Conservation (phyloP, 2,329 filamentous ascomycete genomes). For the Scedosporium aurantiacum region DNA sequence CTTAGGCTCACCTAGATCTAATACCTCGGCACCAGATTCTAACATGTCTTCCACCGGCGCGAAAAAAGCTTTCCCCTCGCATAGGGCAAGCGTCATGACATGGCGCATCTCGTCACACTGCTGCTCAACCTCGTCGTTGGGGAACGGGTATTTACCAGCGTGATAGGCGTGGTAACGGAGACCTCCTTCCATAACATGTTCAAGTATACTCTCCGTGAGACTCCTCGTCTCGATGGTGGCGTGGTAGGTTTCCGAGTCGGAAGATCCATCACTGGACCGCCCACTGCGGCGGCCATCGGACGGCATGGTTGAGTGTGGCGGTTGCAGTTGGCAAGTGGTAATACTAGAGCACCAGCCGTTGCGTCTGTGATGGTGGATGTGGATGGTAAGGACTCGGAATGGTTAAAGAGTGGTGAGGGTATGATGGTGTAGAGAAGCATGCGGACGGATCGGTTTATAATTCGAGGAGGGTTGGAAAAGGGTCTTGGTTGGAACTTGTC, state of each 20-base stretch:
- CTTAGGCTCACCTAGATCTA: slow-evolving; percentile 30
- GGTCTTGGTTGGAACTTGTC: no score
- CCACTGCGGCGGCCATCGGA: background rate
- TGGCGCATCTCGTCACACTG: slow-evolving; percentile 30
- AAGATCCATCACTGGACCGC: background rate
- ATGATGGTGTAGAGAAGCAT: no score
- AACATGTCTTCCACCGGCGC: slow-evolving; percentile 30
- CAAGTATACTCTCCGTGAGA: slow-evolving; percentile 30
- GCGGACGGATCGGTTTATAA: no score
- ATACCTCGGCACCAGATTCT: slow-evolving; percentile 27
- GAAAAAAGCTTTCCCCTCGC: slow-evolving; percentile 29
- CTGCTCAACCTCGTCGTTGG: slow-evolving; percentile 32
- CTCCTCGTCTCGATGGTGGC: slow-evolving; percentile 23
- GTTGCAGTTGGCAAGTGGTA: background rate
- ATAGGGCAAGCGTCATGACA: slow-evolving; percentile 26
- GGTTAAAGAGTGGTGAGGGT: no score
- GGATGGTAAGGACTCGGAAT: background rate
- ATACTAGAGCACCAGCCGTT: no score
- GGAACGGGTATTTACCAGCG: slow-evolving; percentile 29
- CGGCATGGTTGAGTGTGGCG: background rate
- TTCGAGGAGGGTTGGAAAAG: no score
- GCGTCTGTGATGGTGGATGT: background rate
- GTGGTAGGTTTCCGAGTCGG: slow-evolving; percentile 3
- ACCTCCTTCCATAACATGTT: slow-evolving; percentile 30
- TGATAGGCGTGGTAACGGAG: slow-evolving; percentile 31